A percentile compares a stretch with the other conserved stretches of the same genome.
Conservation (phyloP, 768 basidiomycete genomes). For the Pholiota microspora region DNA sequence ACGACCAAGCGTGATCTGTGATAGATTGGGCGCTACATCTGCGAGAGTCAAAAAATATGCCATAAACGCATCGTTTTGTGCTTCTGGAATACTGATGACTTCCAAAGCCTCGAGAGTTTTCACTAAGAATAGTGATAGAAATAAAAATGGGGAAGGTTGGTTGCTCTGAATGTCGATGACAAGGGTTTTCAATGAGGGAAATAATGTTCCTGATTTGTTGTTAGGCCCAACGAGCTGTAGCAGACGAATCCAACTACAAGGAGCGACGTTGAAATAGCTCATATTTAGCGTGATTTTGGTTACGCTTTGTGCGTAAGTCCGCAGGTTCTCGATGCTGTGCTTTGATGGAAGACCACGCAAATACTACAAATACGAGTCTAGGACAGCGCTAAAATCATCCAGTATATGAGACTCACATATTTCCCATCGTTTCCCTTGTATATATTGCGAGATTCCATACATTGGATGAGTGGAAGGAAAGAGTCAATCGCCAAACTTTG, state of each 20-base stretch:
- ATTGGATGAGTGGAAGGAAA: not conserved
- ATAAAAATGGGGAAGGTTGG: not conserved
- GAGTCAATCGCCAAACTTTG: not conserved
- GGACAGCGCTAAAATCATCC: no score
- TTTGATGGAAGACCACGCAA: not conserved
- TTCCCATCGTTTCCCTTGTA: not conserved
- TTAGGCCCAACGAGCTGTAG: not conserved
- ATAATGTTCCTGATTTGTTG: not conserved
- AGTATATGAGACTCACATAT: constrained; percentile 1
- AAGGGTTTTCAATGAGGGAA: not conserved
- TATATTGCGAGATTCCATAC: not conserved
- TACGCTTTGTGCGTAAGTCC: not conserved
- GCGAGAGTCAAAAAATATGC: not conserved
- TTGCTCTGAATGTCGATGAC: not conserved
- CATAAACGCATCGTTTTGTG: not conserved
- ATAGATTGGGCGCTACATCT: not conserved
- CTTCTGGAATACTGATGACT: not conserved
- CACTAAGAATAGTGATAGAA: not conserved
- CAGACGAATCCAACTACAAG: not conserved
- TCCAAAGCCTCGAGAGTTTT: not conserved
- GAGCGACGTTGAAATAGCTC: not conserved
- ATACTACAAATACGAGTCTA: no score
- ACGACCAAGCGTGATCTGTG: not conserved
- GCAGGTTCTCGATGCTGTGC: not conserved
- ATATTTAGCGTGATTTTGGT: not conserved